phyloP scores from a whole-genome alignment of 371 early-diverging fungal genomes.

The Smittium culicis region DNA sequence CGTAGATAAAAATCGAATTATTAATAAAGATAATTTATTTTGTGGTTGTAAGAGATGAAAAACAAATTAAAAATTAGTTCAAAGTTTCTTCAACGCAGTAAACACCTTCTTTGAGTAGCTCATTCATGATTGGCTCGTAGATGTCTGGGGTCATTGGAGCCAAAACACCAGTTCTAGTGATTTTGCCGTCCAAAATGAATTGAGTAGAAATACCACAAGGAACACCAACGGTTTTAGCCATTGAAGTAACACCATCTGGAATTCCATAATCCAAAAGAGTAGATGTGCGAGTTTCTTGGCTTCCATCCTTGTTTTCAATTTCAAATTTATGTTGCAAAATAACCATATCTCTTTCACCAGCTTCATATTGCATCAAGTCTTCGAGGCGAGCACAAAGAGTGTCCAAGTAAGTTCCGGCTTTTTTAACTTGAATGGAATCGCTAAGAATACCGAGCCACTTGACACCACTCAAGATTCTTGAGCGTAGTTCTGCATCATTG shows the following conservation, averaged over 20 bases:
- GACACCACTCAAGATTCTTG: constrained; percentile 44
- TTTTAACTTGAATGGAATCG: constrained; percentile 35
- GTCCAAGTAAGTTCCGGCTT: constrained; percentile 76
- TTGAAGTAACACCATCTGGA: constrained; percentile 77
- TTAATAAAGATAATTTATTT: too few species aligned
- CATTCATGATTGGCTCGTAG: constrained; percentile 76
- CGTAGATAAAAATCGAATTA: too few species aligned
- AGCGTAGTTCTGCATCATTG: constrained; percentile 32
- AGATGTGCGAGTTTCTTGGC: constrained; percentile 67
- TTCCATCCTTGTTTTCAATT: constrained; percentile 67
- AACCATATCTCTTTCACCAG: constrained; percentile 91
- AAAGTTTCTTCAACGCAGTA: constrained; percentile 67
- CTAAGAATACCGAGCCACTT: constrained; percentile 76
- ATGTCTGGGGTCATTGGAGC: constrained; percentile 86
- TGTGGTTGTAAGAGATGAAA: too few species aligned
- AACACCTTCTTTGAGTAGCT: constrained; percentile 77
- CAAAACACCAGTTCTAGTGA: constrained; percentile 65
- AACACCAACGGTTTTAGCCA: constrained; percentile 96
- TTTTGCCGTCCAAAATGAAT: constrained; percentile 71
- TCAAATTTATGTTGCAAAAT: constrained; percentile 93
- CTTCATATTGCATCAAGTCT: constrained; percentile 77
- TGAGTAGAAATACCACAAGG: constrained; percentile 93
- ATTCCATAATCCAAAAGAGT: constrained; percentile 87
- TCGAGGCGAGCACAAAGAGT: constrained; percentile 91
- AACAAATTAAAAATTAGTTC: background rate